These are phyloP conservation scores for Cucurbita ficifolia DNA, from an alignment of 306 rosid species.

Conservation along the genomic window DNA sequence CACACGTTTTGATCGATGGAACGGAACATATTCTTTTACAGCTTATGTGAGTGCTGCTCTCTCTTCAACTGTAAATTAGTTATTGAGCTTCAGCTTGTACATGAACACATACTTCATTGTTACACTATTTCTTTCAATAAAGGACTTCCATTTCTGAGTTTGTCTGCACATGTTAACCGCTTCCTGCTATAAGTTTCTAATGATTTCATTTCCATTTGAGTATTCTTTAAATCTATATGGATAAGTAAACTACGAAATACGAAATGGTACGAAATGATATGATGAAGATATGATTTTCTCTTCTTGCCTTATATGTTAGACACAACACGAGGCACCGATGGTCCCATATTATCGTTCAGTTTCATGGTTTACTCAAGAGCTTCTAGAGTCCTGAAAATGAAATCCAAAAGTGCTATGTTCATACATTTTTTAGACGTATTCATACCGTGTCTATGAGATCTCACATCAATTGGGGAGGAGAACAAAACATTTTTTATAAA, in stretches of 20 bases:
- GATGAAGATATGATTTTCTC: neutral
- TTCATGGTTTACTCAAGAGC: neutral
- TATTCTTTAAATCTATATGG: neutral
- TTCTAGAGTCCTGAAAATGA: neutral
- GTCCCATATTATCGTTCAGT: neutral
- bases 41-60: neutral
- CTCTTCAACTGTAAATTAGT: constrained; percentile 5
- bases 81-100: constrained; percentile 9
- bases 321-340: neutral
- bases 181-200: neutral
- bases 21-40: neutral
- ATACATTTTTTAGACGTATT: neutral
- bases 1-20: neutral
- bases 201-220: neutral
- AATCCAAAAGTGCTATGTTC: neutral
- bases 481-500: too few relatives aligned
- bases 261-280: neutral
- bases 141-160: neutral
- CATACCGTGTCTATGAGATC: too few relatives aligned
- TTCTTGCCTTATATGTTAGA: neutral
- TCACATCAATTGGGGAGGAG: too few relatives aligned
- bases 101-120: neutral
- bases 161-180: neutral
- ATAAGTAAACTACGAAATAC: neutral
- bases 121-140: constrained; percentile 3